These are phyloP conservation scores for Botrytis byssoidea DNA, from an alignment of 2,329 filamentous ascomycete genomes.

Conservation along the genomic window DNA sequence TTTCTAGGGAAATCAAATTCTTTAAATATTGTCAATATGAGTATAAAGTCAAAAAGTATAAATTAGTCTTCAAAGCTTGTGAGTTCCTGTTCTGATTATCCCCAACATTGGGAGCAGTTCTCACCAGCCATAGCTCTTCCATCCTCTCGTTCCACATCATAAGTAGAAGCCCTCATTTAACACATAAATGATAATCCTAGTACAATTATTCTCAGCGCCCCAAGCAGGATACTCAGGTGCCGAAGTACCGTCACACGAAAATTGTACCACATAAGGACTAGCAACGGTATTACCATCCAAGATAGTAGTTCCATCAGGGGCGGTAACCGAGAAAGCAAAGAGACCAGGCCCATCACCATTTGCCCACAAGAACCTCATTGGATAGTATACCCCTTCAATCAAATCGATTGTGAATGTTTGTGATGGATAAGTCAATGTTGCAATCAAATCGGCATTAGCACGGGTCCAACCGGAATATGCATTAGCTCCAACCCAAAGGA, in stretches of 20 bases:
- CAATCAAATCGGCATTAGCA: neutral
- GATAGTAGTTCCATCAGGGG: neutral
- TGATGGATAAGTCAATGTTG: neutral
- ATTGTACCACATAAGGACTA: neutral
- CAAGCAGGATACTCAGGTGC: neutral
- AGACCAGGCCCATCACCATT: neutral
- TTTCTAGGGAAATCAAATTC: no score
- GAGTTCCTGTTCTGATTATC: neutral
- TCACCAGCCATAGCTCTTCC: neutral
- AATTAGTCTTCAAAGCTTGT: neutral
- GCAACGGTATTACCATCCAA: neutral
- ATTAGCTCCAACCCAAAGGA: neutral
- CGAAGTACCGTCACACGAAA: neutral
- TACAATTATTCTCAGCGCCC: neutral
- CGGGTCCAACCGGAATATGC: neutral
- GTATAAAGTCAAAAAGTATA: neutral
- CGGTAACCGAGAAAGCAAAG: neutral
- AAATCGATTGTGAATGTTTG: neutral
- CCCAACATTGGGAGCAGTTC: neutral
- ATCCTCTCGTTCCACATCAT: no score
- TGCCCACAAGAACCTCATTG: neutral
- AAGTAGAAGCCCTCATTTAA: neutral
- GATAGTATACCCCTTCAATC: neutral
- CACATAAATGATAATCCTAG: neutral
- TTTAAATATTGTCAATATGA: neutral